A percentile compares a stretch with the other conserved stretches of the same genome.
Evolutionary conservation across 164 flowering plant species (phyloP).

Genomic region (Protea cynaroides): DNA sequence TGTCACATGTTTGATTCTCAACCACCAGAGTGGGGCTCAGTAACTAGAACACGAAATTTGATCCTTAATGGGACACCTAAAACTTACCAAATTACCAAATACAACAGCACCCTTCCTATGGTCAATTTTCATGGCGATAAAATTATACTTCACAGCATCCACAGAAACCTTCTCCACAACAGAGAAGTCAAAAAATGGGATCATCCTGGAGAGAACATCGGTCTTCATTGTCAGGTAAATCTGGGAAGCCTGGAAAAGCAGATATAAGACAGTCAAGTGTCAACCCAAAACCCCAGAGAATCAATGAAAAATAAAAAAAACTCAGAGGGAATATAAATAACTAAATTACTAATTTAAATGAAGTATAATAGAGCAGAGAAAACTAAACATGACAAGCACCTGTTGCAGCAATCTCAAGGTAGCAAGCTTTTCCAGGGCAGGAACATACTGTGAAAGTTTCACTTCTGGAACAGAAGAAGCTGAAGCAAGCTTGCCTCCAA

Average conservation of each 20-base stretch:
- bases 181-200: conserved; percentile 73
- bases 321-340: background rate
- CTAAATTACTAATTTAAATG: too few species aligned
- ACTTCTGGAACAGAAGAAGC: conserved; percentile 89
- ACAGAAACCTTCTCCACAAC: conserved; percentile 78
- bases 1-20: too few species aligned
- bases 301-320: background rate
- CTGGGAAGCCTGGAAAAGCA: conserved; percentile 60
- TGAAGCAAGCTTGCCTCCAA: conserved; percentile 79
- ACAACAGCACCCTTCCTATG: conserved; percentile 65
- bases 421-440: conserved; percentile 54
- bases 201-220: conserved; percentile 59
- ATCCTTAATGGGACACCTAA: background rate
- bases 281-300: background rate
- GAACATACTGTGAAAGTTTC: conserved; percentile 72
- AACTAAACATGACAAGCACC: conserved; percentile 30
- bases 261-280: background rate
- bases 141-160: conserved; percentile 75
- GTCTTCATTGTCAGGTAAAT: conserved; percentile 81
- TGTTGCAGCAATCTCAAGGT: conserved; percentile 52
- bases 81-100: conserved; percentile 64
- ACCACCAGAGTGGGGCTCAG: too few species aligned
- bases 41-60: background rate
- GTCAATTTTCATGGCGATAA: conserved; percentile 23
- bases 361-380: too few species aligned